Evolutionary conservation across 1,284 basidiomycete genomes (phyloP).

Genomic region (Ustilago lituana): DNA sequence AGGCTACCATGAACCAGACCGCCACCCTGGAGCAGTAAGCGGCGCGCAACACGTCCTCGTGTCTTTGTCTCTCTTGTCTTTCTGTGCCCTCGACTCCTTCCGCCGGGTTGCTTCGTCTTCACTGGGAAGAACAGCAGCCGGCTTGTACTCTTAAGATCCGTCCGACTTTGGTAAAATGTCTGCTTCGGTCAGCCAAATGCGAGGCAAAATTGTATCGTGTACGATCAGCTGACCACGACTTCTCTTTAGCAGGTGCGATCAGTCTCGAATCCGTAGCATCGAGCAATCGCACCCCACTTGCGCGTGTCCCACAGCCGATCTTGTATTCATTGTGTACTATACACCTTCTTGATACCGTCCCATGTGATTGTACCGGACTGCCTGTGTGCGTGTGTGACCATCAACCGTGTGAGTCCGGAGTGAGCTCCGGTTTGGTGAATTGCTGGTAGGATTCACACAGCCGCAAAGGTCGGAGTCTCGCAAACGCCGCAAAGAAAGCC

Average conservation of each 20-base stretch:
- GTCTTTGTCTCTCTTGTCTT: not conserved
- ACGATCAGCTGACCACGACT: too few relatives aligned
- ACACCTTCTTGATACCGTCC: constrained; percentile 18
- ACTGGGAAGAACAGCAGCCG: not conserved
- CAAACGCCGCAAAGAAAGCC: too few relatives aligned
- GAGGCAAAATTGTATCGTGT: too few relatives aligned
- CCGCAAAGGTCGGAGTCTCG: too few relatives aligned
- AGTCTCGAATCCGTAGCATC: too few relatives aligned
- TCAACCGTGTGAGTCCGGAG: too few relatives aligned
- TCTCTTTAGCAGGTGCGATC: too few relatives aligned
- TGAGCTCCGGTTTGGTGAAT: too few relatives aligned
- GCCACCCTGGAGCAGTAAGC: constrained; percentile 24
- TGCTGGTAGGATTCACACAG: too few relatives aligned
- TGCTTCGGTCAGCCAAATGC: not conserved
- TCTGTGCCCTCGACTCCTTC: not conserved
- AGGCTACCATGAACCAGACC: constrained; percentile 26
- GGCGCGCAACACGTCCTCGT: too few relatives aligned
- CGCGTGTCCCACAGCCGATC: not conserved
- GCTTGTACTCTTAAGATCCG: constrained; percentile 18
- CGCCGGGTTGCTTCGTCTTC: not conserved
- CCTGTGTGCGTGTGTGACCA: too few relatives aligned
- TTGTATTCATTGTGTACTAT: constrained; percentile 18
- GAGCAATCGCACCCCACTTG: too few relatives aligned
- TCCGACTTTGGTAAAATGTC: not conserved
- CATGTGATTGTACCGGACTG: constrained; percentile 4